Evolutionary conservation across 371 early-diverging fungal genomes (phyloP).

Genomic region (Mucor lusitanicus): DNA sequence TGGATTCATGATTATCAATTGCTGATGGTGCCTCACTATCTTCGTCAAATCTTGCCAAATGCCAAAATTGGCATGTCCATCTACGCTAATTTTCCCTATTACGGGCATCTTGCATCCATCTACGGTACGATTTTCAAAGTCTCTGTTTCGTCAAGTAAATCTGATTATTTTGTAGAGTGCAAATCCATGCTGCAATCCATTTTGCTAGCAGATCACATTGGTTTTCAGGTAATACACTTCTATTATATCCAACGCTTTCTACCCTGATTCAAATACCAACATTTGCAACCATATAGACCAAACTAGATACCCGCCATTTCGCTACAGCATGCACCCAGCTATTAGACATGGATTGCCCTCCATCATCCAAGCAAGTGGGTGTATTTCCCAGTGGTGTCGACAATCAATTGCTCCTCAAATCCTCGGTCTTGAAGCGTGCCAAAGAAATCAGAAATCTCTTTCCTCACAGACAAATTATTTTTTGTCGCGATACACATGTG

Average conservation of each 20-base stretch:
- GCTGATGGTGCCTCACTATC: constrained; percentile 7
- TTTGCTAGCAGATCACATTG: no score
- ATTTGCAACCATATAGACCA: not conserved
- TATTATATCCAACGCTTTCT: no score
- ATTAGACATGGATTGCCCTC: no score
- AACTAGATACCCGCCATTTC: constrained; percentile 1
- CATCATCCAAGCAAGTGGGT: not conserved
- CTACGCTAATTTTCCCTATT: no score
- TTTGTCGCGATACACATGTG: constrained; percentile 13
- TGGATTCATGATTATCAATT: constrained; percentile 12
- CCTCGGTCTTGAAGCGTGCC: not conserved
- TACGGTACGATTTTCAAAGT: no score
- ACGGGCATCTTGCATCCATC: no score
- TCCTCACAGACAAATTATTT: constrained; percentile 17
- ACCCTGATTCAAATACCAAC: no score
- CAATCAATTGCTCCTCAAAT: not conserved
- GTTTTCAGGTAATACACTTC: no score
- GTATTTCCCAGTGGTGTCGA: not conserved
- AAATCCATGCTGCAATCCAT: no score
- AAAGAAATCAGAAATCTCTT: constrained; percentile 13
- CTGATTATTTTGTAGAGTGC: no score
- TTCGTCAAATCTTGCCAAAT: constrained; percentile 2
- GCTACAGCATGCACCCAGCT: not conserved
- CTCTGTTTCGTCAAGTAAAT: no score
- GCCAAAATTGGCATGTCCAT: no score